Evolutionary conservation across 441 rosid genomes (phyloP).

Genomic region (Corymbia calophylla): DNA sequence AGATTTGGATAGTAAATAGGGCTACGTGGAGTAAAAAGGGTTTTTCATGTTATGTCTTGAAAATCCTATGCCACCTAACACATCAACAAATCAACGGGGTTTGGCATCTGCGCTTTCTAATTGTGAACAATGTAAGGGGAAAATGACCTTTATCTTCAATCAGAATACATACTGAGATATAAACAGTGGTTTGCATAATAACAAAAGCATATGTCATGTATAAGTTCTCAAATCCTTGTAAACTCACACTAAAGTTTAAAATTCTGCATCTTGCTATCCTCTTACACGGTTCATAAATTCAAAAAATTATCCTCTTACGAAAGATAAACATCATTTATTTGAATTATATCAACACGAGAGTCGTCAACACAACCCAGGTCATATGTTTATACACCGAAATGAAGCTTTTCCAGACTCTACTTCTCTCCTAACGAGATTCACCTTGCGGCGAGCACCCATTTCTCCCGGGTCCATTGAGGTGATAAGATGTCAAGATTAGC

Average conservation of each 20-base stretch:
- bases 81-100: background rate
- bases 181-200: background rate
- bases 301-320: background rate
- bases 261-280: background rate
- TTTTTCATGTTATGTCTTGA: background rate
- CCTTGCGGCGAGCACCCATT: background rate
- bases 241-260: background rate
- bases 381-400: background rate
- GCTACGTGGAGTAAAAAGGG: background rate
- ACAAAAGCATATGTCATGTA: background rate
- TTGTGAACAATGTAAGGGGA: background rate
- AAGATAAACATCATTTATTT: background rate
- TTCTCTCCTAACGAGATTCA: background rate
- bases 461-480: background rate
- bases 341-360: background rate
- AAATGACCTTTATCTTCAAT: background rate
- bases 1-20: background rate
- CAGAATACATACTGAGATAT: accelerated
- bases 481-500: background rate
- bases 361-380: background rate
- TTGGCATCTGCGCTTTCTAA: background rate
- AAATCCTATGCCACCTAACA: background rate
- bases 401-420: background rate
- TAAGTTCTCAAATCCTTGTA: background rate
- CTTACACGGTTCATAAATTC: background rate